Evolutionary conservation across 495 filamentous ascomycete species (phyloP).

Genomic region (Tuber umbilicatum): DNA sequence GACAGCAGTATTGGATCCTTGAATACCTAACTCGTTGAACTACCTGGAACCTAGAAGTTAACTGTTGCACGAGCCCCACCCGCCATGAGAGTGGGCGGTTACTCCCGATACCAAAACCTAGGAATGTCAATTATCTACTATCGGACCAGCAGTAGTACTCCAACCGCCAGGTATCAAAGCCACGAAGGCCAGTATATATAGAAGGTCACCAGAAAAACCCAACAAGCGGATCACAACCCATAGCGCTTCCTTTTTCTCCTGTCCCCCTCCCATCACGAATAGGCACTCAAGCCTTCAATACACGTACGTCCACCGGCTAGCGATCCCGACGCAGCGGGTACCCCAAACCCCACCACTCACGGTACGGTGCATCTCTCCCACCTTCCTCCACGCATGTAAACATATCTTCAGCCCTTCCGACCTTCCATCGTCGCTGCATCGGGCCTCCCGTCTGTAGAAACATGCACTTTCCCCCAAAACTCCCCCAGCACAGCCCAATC

Average conservation of each 20-base stretch:
- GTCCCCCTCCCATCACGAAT: neutral
- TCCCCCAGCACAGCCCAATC: neutral
- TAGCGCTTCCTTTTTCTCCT: neutral
- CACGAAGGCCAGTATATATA: neutral
- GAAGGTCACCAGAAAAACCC: too few relatives aligned
- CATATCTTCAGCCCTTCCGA: neutral
- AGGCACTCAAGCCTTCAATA: neutral
- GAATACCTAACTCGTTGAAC: neutral
- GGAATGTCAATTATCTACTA: neutral
- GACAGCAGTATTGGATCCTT: neutral
- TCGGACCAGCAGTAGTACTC: neutral
- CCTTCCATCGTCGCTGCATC: neutral
- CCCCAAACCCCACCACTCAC: neutral
- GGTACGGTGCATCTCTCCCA: neutral
- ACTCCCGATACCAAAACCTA: neutral
- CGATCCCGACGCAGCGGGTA: neutral
- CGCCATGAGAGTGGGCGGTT: neutral
- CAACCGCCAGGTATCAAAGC: neutral
- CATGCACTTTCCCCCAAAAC: neutral
- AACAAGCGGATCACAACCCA: neutral
- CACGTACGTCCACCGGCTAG: neutral
- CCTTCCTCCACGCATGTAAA: neutral
- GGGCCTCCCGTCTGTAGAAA: neutral
- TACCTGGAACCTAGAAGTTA: neutral
- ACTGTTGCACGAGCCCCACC: neutral